phyloP scores from a whole-genome alignment of 495 filamentous ascomycete genomes.

The Aspergillus baeticus region DNA sequence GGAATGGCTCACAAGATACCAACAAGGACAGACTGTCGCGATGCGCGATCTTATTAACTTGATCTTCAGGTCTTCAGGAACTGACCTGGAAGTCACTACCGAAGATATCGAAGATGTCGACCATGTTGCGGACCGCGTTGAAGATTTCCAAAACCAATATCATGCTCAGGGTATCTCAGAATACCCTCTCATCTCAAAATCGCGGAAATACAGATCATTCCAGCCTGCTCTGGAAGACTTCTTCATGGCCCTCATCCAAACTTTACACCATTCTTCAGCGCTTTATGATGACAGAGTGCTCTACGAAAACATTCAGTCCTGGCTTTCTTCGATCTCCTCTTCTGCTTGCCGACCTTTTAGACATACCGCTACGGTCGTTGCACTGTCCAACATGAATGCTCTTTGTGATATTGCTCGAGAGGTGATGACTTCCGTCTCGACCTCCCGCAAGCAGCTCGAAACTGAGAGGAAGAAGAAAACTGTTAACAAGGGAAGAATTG shows the following conservation, averaged over 20 bases:
- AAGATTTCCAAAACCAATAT: constrained; percentile 79
- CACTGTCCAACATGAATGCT: constrained; percentile 69
- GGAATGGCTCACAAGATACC: constrained; percentile 75
- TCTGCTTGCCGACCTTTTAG: constrained; percentile 81
- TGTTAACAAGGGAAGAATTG: constrained; percentile 70
- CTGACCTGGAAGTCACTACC: constrained; percentile 65
- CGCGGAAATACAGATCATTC: constrained; percentile 69
- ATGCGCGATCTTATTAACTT: constrained; percentile 87
- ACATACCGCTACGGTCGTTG: constrained; percentile 84
- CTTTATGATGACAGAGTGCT: constrained; percentile 73
- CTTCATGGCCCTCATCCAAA: constrained; percentile 67
- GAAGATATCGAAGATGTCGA: constrained; percentile 88
- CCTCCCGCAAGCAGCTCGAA: constrained; percentile 75
- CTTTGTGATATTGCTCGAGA: constrained; percentile 64
- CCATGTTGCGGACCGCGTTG: constrained; percentile 64
- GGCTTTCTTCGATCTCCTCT: constrained; percentile 84
- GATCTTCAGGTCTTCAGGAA: constrained; percentile 78
- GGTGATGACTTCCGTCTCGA: constrained; percentile 66
- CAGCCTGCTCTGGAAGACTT: constrained; percentile 74
- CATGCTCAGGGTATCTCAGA: constrained; percentile 77
- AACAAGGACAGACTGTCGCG: constrained; percentile 61
- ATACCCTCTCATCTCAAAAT: constrained; percentile 87
- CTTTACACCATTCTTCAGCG: constrained; percentile 70
- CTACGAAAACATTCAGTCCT: constrained; percentile 80
- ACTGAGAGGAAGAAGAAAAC: constrained; percentile 74